These are phyloP conservation scores for Lumnitzera racemosa DNA, from an alignment of 345 rosid species.

Conservation along the genomic window DNA sequence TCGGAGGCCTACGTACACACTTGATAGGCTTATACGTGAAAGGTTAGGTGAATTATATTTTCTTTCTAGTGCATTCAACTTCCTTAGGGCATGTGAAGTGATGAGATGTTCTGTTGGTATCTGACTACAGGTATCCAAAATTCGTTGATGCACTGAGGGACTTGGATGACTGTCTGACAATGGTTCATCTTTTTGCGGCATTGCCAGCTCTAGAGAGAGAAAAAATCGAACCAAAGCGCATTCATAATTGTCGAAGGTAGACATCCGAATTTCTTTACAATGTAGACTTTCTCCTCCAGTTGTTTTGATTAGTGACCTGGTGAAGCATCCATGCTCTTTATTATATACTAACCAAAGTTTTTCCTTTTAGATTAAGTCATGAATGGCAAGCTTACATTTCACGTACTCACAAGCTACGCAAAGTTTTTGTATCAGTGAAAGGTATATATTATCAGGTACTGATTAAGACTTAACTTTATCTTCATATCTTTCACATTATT, in stretches of 20 bases:
- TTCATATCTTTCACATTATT: background rate
- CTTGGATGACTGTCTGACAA: constrained; percentile 87
- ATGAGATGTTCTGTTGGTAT: background rate
- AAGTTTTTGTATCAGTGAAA: constrained; percentile 85
- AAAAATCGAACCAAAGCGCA: constrained; percentile 64
- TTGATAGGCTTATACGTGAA: constrained; percentile 64
- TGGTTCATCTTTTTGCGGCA: constrained; percentile 93
- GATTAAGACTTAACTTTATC: background rate
- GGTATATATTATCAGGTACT: constrained; percentile 94
- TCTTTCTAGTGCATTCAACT: background rate
- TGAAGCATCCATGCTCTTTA: background rate
- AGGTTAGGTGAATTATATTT: constrained; percentile 37
- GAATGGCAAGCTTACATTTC: constrained; percentile 95
- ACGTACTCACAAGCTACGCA: constrained; percentile 69
- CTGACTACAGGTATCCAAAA: constrained; percentile 65
- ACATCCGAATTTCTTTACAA: constrained; percentile 1
- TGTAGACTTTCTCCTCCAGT: background rate
- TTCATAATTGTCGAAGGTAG: constrained; percentile 83
- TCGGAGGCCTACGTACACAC: constrained; percentile 67
- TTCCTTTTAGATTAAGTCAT: constrained; percentile 62
- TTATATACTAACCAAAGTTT: constrained; percentile 1
- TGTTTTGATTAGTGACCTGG: background rate
- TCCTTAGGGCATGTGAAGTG: background rate
- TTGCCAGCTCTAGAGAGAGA: constrained; percentile 77
- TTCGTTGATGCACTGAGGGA: constrained; percentile 87